Conservation (phyloP, 106 monocot species). For the Vanilla planifolia region DNA sequence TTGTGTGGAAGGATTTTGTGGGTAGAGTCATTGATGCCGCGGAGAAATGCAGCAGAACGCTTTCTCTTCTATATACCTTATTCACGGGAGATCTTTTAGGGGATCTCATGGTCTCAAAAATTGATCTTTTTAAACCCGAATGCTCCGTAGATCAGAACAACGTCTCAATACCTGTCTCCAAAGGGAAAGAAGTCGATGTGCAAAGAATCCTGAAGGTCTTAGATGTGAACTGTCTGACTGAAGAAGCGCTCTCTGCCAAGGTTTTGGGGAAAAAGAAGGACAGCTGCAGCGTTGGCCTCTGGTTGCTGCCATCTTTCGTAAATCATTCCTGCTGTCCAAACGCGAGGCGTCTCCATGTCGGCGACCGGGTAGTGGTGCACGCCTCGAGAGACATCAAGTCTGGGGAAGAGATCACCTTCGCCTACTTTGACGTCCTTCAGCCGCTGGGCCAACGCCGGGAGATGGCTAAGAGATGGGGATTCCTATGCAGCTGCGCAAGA, state of each 20-base stretch:
- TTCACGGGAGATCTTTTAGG: slow-evolving; percentile 39
- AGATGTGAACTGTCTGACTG: slow-evolving; percentile 78
- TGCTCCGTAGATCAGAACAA: background rate
- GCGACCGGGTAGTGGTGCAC: slow-evolving; percentile 50
- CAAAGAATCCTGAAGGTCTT: slow-evolving; percentile 61
- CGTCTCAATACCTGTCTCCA: background rate
- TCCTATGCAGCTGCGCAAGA: slow-evolving; percentile 64
- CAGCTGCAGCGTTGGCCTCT: slow-evolving; percentile 57
- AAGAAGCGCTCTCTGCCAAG: slow-evolving; percentile 35
- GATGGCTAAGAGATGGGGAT: slow-evolving; percentile 61
- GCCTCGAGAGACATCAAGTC: slow-evolving; percentile 69
- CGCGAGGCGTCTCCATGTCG: slow-evolving; percentile 64
- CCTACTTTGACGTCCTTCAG: slow-evolving; percentile 66
- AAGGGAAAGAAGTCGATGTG: slow-evolving; percentile 18
- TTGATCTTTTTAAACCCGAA: slow-evolving; percentile 43
- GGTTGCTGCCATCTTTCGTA: slow-evolving; percentile 71
- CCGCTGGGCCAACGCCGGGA: slow-evolving; percentile 46
- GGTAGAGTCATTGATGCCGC: slow-evolving; percentile 43
- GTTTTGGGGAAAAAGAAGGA: slow-evolving; percentile 31
- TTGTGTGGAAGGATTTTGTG: slow-evolving; percentile 92
- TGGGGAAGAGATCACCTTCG: slow-evolving; percentile 72
- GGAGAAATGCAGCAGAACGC: slow-evolving; percentile 35
- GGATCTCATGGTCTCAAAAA: slow-evolving; percentile 39
- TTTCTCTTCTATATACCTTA: slow-evolving; percentile 41
- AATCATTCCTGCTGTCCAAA: slow-evolving; percentile 91